Conservation (phyloP, 2,329 filamentous ascomycete genomes). For the Whalleya microplaca region DNA sequence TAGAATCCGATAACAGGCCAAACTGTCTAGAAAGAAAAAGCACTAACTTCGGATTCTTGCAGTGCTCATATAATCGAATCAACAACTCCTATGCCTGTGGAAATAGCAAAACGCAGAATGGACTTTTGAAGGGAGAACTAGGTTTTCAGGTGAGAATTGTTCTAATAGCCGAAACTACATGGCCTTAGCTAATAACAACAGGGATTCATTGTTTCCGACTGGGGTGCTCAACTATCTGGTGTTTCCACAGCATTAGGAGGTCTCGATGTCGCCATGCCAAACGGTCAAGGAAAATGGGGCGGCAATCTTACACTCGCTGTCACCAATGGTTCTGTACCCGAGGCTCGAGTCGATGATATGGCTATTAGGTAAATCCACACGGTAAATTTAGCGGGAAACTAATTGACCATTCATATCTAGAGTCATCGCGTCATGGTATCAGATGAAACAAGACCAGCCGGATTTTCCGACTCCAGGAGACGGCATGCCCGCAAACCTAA, state of each 20-base stretch:
- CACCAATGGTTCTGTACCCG: constrained; percentile 48
- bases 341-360: constrained; percentile 53
- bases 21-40: too few relatives aligned
- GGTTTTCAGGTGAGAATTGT: constrained; percentile 36
- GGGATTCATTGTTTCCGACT: constrained; percentile 47
- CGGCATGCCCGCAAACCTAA: constrained; percentile 42
- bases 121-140: constrained; percentile 50
- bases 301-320: constrained; percentile 51
- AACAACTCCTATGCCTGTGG: constrained; percentile 56
- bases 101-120: constrained; percentile 52
- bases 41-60: too few relatives aligned
- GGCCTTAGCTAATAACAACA: constrained; percentile 20
- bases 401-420: constrained; percentile 3
- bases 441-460: constrained; percentile 40
- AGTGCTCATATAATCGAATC: constrained; percentile 49
- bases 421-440: constrained; percentile 45
- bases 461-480: constrained; percentile 34
- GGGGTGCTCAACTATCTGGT: constrained; percentile 46
- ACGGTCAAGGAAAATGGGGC: constrained; percentile 42
- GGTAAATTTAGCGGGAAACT: constrained; percentile 14
- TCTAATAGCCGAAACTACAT: too few relatives aligned
- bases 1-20: too few relatives aligned
- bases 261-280: constrained; percentile 57
- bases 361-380: constrained; percentile 45
- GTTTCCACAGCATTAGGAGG: constrained; percentile 50